Conservation (phyloP, 768 basidiomycete genomes). For the Lactarius tabidus region DNA sequence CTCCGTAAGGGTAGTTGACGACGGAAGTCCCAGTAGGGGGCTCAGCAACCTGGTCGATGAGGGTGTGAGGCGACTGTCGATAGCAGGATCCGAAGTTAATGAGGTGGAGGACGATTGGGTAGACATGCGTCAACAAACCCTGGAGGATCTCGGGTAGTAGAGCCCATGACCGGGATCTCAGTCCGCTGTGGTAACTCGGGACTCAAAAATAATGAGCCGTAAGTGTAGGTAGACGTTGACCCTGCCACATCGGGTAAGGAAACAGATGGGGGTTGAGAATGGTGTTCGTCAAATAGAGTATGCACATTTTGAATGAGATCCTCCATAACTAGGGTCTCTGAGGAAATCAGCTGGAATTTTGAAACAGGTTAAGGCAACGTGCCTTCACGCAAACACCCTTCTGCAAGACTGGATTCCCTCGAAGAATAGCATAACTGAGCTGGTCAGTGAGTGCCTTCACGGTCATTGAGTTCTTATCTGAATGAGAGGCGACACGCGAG, state of each 20-base stretch:
- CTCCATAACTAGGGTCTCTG: not conserved
- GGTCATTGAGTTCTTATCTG: slow-evolving; percentile 83
- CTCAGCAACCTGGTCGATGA: too few species aligned
- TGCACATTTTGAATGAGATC: not conserved
- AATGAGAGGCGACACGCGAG: slow-evolving; percentile 58
- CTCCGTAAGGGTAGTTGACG: not conserved
- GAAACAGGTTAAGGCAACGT: not conserved
- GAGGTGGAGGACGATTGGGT: not conserved
- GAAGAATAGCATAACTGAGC: not conserved
- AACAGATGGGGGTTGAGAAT: not conserved
- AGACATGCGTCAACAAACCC: too few species aligned
- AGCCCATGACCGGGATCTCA: too few species aligned
- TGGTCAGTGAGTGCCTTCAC: not conserved
- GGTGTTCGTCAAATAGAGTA: not conserved
- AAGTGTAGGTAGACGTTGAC: too few species aligned
- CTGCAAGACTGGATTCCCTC: not conserved
- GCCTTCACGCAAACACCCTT: not conserved
- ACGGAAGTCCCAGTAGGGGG: not conserved
- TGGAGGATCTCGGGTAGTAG: too few species aligned
- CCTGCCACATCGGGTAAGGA: too few species aligned
- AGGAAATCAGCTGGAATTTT: not conserved
- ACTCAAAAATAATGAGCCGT: too few species aligned
- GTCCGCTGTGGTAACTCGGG: too few species aligned
- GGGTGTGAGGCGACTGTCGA: not conserved
- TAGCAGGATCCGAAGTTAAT: not conserved